These are phyloP conservation scores for Calocybe gambosa DNA, from an alignment of 1,284 basidiomycete genomes.

Conservation along the genomic window DNA sequence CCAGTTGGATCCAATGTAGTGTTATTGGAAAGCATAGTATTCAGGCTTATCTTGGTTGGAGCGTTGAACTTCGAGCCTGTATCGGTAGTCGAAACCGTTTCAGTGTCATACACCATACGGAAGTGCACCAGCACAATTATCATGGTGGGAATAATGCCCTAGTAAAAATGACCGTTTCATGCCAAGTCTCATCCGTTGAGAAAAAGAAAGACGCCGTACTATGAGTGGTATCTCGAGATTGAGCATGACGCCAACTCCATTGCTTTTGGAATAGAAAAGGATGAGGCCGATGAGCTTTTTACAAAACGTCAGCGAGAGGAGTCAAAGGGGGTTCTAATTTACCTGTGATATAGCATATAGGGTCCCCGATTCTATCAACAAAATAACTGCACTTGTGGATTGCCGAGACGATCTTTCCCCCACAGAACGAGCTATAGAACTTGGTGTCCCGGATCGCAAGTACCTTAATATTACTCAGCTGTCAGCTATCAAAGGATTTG, in stretches of 20 bases:
- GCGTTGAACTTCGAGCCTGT: no score
- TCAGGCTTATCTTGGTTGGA: no score
- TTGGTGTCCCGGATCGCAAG: neutral
- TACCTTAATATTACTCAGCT: neutral
- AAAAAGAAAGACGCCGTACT: neutral
- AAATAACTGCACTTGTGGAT: neutral
- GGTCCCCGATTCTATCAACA: constrained; percentile 1
- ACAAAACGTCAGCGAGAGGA: neutral
- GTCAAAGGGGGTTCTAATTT: neutral
- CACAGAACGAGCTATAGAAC: no score
- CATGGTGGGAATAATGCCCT: no score
- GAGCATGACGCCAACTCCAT: neutral
- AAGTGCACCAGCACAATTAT: no score
- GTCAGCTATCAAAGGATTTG: neutral
- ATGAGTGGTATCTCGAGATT: constrained; percentile 3
- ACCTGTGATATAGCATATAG: constrained; percentile 6
- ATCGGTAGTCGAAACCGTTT: no score
- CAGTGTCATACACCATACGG: no score
- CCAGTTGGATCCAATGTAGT: no score
- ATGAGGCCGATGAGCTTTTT: neutral
- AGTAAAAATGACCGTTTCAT: no score
- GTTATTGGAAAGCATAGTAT: no score
- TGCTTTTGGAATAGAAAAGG: neutral
- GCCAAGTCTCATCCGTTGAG: no score
- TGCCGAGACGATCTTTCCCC: neutral